Percentiles rank a stretch among this genome's conserved stretches.
These are phyloP conservation scores for Tetradesmus obliquus DNA, from an alignment of 139 green algal species.

Conservation along the genomic window DNA sequence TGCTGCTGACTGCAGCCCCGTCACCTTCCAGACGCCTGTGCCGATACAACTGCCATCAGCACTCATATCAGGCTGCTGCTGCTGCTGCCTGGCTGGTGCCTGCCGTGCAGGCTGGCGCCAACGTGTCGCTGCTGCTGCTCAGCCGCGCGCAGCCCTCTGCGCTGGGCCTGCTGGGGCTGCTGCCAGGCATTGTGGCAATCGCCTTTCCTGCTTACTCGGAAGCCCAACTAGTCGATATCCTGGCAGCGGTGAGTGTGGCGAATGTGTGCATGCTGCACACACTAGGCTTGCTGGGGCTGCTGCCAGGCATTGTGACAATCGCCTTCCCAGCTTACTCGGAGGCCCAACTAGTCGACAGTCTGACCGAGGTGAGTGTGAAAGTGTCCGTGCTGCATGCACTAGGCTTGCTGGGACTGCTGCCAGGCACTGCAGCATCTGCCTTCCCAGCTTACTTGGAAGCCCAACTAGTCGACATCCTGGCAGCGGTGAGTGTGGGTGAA, in stretches of 20 bases:
- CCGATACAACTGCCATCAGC: no score
- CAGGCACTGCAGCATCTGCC: neutral
- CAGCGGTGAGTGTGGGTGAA: neutral
- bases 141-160: constrained; percentile 9
- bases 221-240: constrained; percentile 12
- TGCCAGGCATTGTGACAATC: neutral
- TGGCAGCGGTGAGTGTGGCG: constrained; percentile 9
- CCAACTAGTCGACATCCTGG: constrained; percentile 29
- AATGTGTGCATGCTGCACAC: neutral
- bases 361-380: constrained; percentile 1
- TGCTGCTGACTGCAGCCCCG: no score
- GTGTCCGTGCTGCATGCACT: neutral
- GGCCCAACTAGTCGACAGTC: constrained; percentile 10
- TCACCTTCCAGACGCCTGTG: no score
- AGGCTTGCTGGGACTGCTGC: constrained; percentile 14
- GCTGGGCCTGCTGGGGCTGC: neutral
- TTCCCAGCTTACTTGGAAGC: neutral
- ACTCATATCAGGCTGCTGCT: neutral
- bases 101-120: constrained; percentile 22
- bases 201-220: constrained; percentile 22
- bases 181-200: constrained; percentile 24
- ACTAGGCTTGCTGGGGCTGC: neutral
- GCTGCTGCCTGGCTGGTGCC: neutral
- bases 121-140: constrained; percentile 23
- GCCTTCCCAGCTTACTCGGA: constrained; percentile 10